Base-by-base conservation (phyloP, 148 eudicot genomes). In the Spergularia marina region DNA sequence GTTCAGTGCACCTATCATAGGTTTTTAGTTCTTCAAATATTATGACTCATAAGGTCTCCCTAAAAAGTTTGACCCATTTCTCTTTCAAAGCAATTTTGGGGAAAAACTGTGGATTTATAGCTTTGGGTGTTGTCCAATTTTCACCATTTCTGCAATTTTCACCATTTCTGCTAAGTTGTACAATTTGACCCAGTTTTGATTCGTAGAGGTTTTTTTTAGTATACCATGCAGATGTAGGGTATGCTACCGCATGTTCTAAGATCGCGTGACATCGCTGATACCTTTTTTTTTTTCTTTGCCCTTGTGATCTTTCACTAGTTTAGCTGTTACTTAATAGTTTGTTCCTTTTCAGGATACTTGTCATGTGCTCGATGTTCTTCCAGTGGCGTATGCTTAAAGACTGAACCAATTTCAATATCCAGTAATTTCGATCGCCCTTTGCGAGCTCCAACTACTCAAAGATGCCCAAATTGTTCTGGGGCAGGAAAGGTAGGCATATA, bases 301-400 rank as follows among this genome's bases (percentile, higher is more conserved):
- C 62, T 76, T 66, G 14, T 66, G 41, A 9, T 53, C 51, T 21
- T 51, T 12, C 12, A 13, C 12, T 15, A 60, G 20, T 21, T 76
- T 13, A 12, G 40, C 41, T 65, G 39, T 54, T 71, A 63, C 39
- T n/a, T 41, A 25, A 62, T 10, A 4, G 39, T 10, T 60, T 41
- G 23, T 75, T 53, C 68, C 71, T 36, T 81, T 13, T 60, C 74
- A 94, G 98, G 98, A 74, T 94, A 94, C 79, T 80, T 94, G 88
- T 85, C 98, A 13, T 91, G 98, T 82, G 97, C 97, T 40, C 91
- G 93, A 61, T 94, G 98, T 77, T 89, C 97, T 60, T 79, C 96
- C 51, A 91, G 96, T 71, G 98, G 98, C 41, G 77, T 88, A 74
- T 89, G 93, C 81, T 73, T 94, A 69, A 90, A 85, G 58, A 78